A percentile compares a stretch with the other conserved stretches of the same genome.
phyloP scores from a whole-genome alignment of 2,329 filamentous ascomycete genomes.

The Hypoxylon sp. region DNA sequence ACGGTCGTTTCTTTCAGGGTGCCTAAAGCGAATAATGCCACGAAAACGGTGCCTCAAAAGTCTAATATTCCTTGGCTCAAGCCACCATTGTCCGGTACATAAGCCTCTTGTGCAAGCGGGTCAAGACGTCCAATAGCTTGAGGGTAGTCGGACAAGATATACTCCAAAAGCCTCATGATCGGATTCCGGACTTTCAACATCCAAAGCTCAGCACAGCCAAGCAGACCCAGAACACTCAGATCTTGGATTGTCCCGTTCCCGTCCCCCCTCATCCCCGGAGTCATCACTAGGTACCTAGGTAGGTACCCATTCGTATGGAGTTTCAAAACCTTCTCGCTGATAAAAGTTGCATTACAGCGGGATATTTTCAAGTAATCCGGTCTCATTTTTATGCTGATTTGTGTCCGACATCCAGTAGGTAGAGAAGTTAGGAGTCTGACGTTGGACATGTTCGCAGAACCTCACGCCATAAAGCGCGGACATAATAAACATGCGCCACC shows the following conservation, averaged over 20 bases:
- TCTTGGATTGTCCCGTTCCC: conserved; percentile 17
- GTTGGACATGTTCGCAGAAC: too few species aligned
- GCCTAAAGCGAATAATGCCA: conserved; percentile 8
- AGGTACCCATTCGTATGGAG: conserved; percentile 5
- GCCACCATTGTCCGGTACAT: conserved; percentile 23
- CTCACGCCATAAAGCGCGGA: too few species aligned
- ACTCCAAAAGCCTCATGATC: conserved; percentile 21
- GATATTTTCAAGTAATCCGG: too few species aligned
- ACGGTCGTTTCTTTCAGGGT: conserved; percentile 11
- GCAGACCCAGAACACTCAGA: conserved; percentile 16
- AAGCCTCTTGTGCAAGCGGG: conserved; percentile 20
- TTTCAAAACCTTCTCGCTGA: conserved; percentile 20
- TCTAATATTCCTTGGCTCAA: conserved; percentile 13
- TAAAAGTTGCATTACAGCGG: too few species aligned
- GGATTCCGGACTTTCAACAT: conserved; percentile 19
- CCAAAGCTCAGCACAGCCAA: conserved; percentile 23
- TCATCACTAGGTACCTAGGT: conserved; percentile 6
- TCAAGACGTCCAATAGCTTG: conserved; percentile 15
- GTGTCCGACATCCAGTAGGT: too few species aligned
- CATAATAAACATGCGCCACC: too few species aligned
- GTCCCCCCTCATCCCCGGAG: conserved; percentile 19
- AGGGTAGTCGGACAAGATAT: conserved; percentile 24
- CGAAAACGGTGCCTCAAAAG: conserved; percentile 15
- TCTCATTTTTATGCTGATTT: too few species aligned
- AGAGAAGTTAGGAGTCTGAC: too few species aligned